Evolutionary conservation across 352 stramenopile genomes (phyloP).

Genomic region (Globisporangium heterothallicum): DNA sequence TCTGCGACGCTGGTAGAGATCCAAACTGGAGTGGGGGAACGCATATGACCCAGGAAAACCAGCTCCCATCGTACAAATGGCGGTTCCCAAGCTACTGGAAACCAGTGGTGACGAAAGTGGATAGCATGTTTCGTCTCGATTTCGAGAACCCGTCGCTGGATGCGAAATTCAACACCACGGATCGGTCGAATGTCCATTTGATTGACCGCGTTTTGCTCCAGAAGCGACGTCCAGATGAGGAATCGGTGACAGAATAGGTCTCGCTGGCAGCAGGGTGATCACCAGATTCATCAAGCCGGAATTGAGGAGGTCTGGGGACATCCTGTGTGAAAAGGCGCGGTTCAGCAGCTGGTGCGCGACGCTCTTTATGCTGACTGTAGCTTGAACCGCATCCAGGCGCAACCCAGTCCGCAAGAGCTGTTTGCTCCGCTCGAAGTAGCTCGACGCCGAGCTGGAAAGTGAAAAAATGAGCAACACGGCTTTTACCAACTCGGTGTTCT

Average conservation of each 20-base stretch:
- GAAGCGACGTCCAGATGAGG: slow-evolving; percentile 19
- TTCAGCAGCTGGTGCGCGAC: no score
- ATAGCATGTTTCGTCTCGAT: slow-evolving; percentile 79
- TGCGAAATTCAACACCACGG: slow-evolving; percentile 60
- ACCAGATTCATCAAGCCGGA: neutral
- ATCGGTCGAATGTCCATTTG: slow-evolving; percentile 79
- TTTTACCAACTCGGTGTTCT: no score
- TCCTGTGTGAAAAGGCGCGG: no score
- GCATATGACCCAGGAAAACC: slow-evolving; percentile 44
- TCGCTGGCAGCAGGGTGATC: no score
- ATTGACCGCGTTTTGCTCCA: slow-evolving; percentile 65
- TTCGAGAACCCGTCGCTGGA: slow-evolving; percentile 81
- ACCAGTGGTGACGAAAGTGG: slow-evolving; percentile 72
- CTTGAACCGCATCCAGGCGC: no score
- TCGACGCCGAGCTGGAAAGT: no score
- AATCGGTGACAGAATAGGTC: neutral
- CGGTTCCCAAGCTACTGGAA: slow-evolving; percentile 78
- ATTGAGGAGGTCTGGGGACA: no score
- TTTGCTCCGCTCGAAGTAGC: no score
- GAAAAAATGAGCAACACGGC: no score
- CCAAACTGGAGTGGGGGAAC: slow-evolving; percentile 67
- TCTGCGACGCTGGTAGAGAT: slow-evolving; percentile 46
- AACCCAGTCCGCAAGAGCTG: no score
- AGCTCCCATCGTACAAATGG: slow-evolving; percentile 70
- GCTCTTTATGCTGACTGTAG: no score